Percentiles rank a stretch among this genome's conserved stretches.
Evolutionary conservation across 805 yeast genomes (phyloP).

Genomic region (Monosporozyma unispora): DNA sequence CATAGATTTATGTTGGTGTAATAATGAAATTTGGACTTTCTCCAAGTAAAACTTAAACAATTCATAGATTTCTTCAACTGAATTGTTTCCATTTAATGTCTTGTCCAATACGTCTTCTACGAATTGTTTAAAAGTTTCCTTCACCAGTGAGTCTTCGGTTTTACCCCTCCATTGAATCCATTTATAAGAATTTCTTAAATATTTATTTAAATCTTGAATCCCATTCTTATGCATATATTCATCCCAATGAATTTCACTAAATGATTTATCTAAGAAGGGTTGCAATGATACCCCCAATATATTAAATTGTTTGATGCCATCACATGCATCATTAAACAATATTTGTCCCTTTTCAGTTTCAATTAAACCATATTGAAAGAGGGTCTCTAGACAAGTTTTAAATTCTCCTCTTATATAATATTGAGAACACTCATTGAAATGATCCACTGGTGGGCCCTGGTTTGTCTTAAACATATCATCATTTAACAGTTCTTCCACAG

Average conservation of each 20-base stretch:
- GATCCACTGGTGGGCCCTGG: not conserved
- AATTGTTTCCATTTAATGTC: not conserved
- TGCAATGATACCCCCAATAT: constrained; percentile 9
- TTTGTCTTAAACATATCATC: constrained; percentile 12
- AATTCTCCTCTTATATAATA: constrained; percentile 18
- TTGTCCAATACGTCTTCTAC: not conserved
- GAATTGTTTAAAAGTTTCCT: not conserved
- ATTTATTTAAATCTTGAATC: not conserved
- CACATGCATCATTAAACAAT: constrained; percentile 16
- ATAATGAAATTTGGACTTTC: not conserved
- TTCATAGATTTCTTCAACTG: not conserved
- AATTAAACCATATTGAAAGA: constrained; percentile 14
- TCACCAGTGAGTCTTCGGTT: not conserved
- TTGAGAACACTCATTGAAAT: constrained; percentile 12
- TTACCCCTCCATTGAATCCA: not conserved
- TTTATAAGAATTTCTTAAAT: not conserved
- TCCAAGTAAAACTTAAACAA: constrained; percentile 1
- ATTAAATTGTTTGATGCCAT: constrained; percentile 7
- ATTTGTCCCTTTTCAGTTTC: constrained; percentile 1
- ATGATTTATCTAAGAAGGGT: not conserved
- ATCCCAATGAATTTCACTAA: not conserved
- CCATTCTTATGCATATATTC: not conserved
- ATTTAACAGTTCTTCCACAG: constrained; percentile 10
- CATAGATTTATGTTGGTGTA: not conserved
- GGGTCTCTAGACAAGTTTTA: constrained; percentile 15